Evolutionary conservation across 2,329 filamentous ascomycete species (phyloP).

Genomic region (Diplodia intermedia): DNA sequence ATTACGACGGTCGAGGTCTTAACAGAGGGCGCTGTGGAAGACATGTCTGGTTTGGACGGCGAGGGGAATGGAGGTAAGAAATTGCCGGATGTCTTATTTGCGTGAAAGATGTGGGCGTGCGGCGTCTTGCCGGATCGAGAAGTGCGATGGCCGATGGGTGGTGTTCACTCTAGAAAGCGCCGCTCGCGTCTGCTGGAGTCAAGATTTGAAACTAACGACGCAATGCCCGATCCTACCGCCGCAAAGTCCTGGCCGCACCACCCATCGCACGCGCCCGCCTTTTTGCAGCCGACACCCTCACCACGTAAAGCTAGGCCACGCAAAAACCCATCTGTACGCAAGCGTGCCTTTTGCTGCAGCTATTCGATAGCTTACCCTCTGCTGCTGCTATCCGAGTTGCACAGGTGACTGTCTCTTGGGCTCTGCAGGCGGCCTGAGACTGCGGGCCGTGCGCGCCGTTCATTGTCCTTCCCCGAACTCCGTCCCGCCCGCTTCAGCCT

Average conservation of each 20-base stretch:
- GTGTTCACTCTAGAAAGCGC: conserved; percentile 12
- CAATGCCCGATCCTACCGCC: conserved; percentile 12
- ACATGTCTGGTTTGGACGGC: conserved; percentile 35
- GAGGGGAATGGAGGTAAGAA: not conserved
- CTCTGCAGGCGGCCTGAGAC: conserved; percentile 7
- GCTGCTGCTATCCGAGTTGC: not conserved
- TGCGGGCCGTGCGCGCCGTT: conserved; percentile 14
- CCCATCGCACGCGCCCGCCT: not conserved
- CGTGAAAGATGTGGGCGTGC: conserved; percentile 28
- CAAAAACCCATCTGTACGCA: too few species aligned
- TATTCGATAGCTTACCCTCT: not conserved
- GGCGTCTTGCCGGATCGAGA: conserved; percentile 25
- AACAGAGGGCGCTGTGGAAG: conserved; percentile 50
- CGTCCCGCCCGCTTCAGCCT: conserved; percentile 29
- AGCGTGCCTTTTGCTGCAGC: not conserved
- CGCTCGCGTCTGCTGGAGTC: conserved; percentile 19
- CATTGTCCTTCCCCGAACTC: conserved; percentile 30
- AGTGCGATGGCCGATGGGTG: conserved; percentile 19
- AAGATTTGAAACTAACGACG: conserved; percentile 30
- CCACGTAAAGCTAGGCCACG: not conserved
- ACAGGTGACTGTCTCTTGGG: not conserved
- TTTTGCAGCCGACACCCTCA: not conserved
- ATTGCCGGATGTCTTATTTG: conserved; percentile 6
- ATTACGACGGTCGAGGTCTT: conserved; percentile 65
- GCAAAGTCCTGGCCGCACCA: conserved; percentile 26